phyloP scores from a whole-genome alignment of 768 basidiomycete species.

The Pulveroboletus sp. region DNA sequence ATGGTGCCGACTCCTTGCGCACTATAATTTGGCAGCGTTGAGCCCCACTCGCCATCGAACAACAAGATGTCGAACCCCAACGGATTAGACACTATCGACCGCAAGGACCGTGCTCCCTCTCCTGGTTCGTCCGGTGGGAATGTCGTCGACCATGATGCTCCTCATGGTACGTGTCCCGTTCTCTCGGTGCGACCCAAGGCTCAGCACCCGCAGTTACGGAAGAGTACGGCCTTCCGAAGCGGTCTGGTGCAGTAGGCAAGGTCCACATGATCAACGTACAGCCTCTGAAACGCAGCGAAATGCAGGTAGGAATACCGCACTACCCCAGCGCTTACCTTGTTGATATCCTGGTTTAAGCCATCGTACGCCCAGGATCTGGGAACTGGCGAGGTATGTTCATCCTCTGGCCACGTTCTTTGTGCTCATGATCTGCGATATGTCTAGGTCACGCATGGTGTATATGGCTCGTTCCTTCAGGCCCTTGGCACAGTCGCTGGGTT shows the following conservation, averaged over 20 bases:
- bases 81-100: slow-evolving; percentile 31
- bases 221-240: slow-evolving; percentile 37
- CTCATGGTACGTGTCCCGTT: slow-evolving; percentile 45
- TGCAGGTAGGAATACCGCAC: slow-evolving; percentile 58
- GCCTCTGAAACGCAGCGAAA: slow-evolving; percentile 77
- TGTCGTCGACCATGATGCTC: slow-evolving; percentile 70
- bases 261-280: slow-evolving; percentile 70
- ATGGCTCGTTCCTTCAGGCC: slow-evolving; percentile 73
- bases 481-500: slow-evolving; percentile 67
- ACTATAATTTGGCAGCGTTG: slow-evolving; percentile 15
- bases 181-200: background rate
- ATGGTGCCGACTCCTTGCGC: background rate
- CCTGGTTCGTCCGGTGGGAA: slow-evolving; percentile 43
- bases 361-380: slow-evolving; percentile 92
- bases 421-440: background rate
- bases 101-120: slow-evolving; percentile 51
- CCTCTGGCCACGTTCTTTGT: background rate
- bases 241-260: slow-evolving; percentile 25
- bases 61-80: slow-evolving; percentile 24
- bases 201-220: slow-evolving; percentile 55
- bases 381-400: slow-evolving; percentile 43
- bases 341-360: slow-evolving; percentile 45
- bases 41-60: background rate
- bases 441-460: slow-evolving; percentile 77
- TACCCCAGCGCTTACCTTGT: background rate